These are phyloP conservation scores for Kuraishia molischiana DNA, from an alignment of 805 yeast genomes.

Conservation along the genomic window DNA sequence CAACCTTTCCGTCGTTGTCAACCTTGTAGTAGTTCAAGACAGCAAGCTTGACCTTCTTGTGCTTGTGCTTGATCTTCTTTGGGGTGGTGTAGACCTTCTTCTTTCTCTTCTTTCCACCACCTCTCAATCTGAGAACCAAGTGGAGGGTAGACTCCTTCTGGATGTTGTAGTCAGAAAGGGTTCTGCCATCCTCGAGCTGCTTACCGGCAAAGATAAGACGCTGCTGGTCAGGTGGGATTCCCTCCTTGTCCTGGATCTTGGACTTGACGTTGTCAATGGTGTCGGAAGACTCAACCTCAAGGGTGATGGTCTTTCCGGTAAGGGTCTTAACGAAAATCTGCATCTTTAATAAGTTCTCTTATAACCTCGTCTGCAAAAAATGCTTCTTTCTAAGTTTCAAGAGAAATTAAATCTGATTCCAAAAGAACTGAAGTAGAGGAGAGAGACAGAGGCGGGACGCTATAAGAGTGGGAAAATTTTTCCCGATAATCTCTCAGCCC, in stretches of 20 bases:
- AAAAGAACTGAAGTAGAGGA: background rate
- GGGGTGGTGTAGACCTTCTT: constrained; percentile 99
- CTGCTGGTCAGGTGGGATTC: constrained; percentile 99
- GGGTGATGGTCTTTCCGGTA: constrained; percentile 92
- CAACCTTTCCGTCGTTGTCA: constrained; percentile 96
- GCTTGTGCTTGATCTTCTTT: constrained; percentile 99
- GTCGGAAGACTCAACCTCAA: constrained; percentile 98
- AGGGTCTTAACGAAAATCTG: constrained; percentile 76
- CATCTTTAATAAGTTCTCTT: constrained; percentile 24
- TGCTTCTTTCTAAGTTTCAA: constrained; percentile 28
- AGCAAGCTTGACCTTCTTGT: constrained; percentile 98
- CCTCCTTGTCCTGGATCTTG: constrained; percentile 98
- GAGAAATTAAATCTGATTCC: constrained; percentile 11
- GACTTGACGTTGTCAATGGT: constrained; percentile 98
- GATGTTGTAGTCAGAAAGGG: constrained; percentile 98
- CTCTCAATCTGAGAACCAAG: constrained; percentile 94
- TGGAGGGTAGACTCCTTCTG: constrained; percentile 98
- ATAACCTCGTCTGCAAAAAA: constrained; percentile 24
- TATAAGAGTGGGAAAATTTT: too few relatives aligned
- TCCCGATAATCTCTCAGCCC: too few relatives aligned
- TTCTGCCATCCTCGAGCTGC: constrained; percentile 99
- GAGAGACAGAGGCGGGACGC: too few relatives aligned
- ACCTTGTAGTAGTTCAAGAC: constrained; percentile 99
- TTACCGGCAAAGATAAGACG: constrained; percentile 99
- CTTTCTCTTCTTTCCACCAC: constrained; percentile 99